Conservation (phyloP, 306 rosid genomes). For the Sicyos baderoa region DNA sequence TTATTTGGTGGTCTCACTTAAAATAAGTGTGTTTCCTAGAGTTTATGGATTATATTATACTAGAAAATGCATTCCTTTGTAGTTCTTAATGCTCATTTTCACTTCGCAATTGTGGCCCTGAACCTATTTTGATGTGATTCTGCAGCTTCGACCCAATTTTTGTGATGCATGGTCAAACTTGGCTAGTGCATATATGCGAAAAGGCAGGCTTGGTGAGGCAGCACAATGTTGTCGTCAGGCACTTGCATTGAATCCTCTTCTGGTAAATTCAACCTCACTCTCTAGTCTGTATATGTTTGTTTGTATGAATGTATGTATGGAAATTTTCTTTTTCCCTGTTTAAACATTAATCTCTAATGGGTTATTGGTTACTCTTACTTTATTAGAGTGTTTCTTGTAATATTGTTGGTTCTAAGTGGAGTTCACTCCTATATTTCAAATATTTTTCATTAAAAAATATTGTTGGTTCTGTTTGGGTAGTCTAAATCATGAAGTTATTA, state of each 20-base stretch:
- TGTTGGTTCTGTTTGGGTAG: neutral
- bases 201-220: slow-evolving; percentile 89
- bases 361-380: neutral
- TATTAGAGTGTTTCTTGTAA: neutral
- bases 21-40: neutral
- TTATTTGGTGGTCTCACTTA: neutral
- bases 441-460: too few species aligned
- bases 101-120: neutral
- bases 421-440: too few species aligned
- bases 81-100: neutral
- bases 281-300: neutral
- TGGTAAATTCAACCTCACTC: slow-evolving; percentile 38
- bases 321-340: neutral
- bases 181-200: slow-evolving; percentile 97
- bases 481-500: neutral
- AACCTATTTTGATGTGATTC: slow-evolving; percentile 10
- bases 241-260: slow-evolving; percentile 76
- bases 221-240: slow-evolving; percentile 99
- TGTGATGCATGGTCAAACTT: slow-evolving; percentile 98
- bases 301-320: neutral
- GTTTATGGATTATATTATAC: neutral
- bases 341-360: neutral
- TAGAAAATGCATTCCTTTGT: neutral
- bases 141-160: slow-evolving; percentile 92
- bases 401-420: neutral